Base-by-base conservation (phyloP, 2,329 filamentous ascomycete genomes). In the Ceratocystis lukuohia region DNA sequence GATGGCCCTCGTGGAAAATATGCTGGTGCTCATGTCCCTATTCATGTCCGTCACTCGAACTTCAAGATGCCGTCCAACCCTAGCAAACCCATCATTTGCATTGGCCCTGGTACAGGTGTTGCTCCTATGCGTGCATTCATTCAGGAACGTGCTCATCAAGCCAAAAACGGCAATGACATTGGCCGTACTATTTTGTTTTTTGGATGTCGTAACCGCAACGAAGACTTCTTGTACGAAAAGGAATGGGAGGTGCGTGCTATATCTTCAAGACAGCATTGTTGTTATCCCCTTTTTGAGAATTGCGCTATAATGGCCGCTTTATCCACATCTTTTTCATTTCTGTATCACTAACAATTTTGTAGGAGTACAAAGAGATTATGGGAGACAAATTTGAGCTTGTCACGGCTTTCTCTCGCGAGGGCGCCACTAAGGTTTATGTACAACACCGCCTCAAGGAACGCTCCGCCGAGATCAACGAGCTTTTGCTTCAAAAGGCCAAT, bases 51-150 rank as follows among this genome's bases (percentile, higher is more conserved):
- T 70, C 93, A 96, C 78, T 97, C 94, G 70, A 99, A 97, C 80
- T 99, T 99, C 84, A 97, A 97, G 80, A 84, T 99, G 37, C 94
- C 94, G 7, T 96, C 94, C 17, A 92, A 99, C 72, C 91, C 94
- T 3, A 85, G 88, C 62, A 96, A 95, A 78, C 94, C 94, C 37
- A 80, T 99, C 71, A 96, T 99, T 75, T 92, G 96, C 86, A 85
- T 97, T 71, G 94, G 94, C 28, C 94, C 94, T 12, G 94, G 94
- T 74, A 97, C 94, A 65, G 94, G 94, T 80, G 91, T 96, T 66
- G 94, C 94, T 30, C 94, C 94, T 20, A 96, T 99, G 85, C 87
- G 94, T 71, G 94, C 83, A 5, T 99, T 99, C 74, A 82, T 99
- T 8, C 94, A 97, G 74, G 94, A 99, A 77, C 86, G 94, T 71